Base-by-base conservation (phyloP, 169 alveolate species). In the Besnoitia besnoiti region DNA sequence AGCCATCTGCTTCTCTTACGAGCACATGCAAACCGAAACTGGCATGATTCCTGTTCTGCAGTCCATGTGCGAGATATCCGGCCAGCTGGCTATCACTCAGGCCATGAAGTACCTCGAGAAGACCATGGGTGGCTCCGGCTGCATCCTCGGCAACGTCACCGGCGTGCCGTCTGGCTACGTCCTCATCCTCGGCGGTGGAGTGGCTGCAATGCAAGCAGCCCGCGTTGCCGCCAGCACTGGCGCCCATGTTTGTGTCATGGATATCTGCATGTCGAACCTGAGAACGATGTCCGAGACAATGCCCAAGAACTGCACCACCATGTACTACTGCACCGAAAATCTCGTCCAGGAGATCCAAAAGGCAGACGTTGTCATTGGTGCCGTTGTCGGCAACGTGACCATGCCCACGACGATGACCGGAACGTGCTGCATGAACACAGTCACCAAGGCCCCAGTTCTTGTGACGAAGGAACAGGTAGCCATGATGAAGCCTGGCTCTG, bases 171-270 rank as follows among this genome's bases (percentile, higher is more conserved):
- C 61, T 4, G 91, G 59, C 55, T 30, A 51, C 8, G 94, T 91
- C 42, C 59, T 91, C 33, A n/a, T 91, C 47, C 87, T 91, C 2
- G 94, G 94, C 35, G 87, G 79, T 37, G 92, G 92, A 10, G 76
- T 89, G 27, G 90, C 59, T 19, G 94, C 89, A 5, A 73, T 37
- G 42, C 82, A 89, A 7, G 91, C 94, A 19, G 94, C 94, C 10
- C 19, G 40, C 2, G 19, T 91, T 12, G 94, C 94, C 7, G 76
- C 84, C n/a, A 91, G 92, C 35, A 12, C 42, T 8, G 92, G 92
- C 0, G 94, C 94, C 8, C 44, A 40, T 4, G 92, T 87, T 16
- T 84, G 92, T 19, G 80, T 91, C 39, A 61, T 91, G 92, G 94
- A 91, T 55, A 5, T 46, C n/a, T 19, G 51, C 75, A 33, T 49